Percentiles rank a stretch among this genome's conserved stretches.
Conservation (phyloP, 371 early-diverging fungal genomes). For the Lichtheimia hyalospora region DNA sequence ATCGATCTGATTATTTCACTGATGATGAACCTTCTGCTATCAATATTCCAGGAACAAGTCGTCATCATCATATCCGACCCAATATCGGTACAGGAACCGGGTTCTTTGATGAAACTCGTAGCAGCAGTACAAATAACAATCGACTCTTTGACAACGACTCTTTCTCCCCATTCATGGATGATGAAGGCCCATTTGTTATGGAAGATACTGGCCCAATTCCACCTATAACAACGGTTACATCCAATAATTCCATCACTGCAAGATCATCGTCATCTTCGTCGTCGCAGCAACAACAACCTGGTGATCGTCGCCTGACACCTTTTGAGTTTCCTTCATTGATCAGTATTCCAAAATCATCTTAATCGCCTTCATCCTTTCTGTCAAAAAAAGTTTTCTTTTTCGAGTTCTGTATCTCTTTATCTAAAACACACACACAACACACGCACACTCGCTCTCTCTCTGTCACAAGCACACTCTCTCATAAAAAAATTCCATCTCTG, state of each 20-base stretch:
- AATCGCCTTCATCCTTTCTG: conserved; percentile 3
- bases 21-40: conserved; percentile 15
- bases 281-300: neutral
- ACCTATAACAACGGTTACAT: conserved; percentile 1
- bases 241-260: conserved; percentile 6
- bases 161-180: conserved; percentile 34
- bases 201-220: conserved; percentile 25
- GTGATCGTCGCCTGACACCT: conserved; percentile 16
- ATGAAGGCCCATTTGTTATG: conserved; percentile 45
- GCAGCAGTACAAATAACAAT: conserved; percentile 7
- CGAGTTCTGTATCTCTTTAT: conserved; percentile 2
- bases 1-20: neutral
- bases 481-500: conserved; percentile 1
- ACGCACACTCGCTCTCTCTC: neutral
- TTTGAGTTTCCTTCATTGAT: conserved; percentile 23
- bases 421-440: neutral
- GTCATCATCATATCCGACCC: too few relatives aligned
- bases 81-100: neutral
- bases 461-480: too few relatives aligned
- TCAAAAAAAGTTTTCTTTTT: conserved; percentile 11
- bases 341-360: conserved; percentile 18
- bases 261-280: neutral
- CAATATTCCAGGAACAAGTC: conserved; percentile 21
- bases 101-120: conserved; percentile 1
- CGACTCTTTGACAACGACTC: conserved; percentile 19